Conservation (phyloP, 345 rosid species). For the Bruguiera gymnorhiza region DNA sequence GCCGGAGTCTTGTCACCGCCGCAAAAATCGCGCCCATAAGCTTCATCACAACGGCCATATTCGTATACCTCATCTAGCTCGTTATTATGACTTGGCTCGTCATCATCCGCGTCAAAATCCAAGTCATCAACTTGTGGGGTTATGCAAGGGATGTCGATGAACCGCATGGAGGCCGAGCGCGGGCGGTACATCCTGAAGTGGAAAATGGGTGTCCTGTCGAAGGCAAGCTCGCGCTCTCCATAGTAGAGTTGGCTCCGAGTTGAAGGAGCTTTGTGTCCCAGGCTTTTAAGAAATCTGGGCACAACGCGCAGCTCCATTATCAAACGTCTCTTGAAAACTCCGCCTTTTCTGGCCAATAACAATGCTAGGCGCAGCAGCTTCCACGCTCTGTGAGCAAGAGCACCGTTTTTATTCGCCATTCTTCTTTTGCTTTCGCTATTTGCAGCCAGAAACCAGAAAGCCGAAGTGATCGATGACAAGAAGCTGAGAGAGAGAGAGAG, state of each 20-base stretch:
- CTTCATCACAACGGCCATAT: conserved; percentile 10
- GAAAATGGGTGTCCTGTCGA: conserved; percentile 75
- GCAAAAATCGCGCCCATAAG: neutral
- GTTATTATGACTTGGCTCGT: conserved; percentile 3
- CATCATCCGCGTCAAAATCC: conserved; percentile 37
- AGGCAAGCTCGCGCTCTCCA: conserved; percentile 74
- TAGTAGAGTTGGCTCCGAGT: conserved; percentile 31
- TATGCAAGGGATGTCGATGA: conserved; percentile 65
- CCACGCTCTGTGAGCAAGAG: conserved; percentile 43
- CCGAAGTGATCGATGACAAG: too few relatives aligned
- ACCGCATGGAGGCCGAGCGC: conserved; percentile 57
- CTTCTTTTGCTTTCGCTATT: neutral
- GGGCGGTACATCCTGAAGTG: conserved; percentile 65
- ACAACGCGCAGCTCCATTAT: conserved; percentile 47
- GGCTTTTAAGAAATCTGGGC: conserved; percentile 51
- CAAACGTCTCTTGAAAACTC: conserved; percentile 50
- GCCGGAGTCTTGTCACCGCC: conserved; percentile 12
- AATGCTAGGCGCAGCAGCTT: conserved; percentile 49
- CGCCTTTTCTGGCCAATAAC: conserved; percentile 73
- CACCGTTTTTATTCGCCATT: conserved; percentile 36
- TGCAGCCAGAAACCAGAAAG: too few relatives aligned
- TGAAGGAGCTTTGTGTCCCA: conserved; percentile 24
- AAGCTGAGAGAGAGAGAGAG: too few relatives aligned
- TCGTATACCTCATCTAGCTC: conserved; percentile 20
- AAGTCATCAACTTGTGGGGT: conserved; percentile 44